These are phyloP conservation scores for Fusarium devonianum DNA, from an alignment of 2,329 filamentous ascomycete species.

Conservation along the genomic window DNA sequence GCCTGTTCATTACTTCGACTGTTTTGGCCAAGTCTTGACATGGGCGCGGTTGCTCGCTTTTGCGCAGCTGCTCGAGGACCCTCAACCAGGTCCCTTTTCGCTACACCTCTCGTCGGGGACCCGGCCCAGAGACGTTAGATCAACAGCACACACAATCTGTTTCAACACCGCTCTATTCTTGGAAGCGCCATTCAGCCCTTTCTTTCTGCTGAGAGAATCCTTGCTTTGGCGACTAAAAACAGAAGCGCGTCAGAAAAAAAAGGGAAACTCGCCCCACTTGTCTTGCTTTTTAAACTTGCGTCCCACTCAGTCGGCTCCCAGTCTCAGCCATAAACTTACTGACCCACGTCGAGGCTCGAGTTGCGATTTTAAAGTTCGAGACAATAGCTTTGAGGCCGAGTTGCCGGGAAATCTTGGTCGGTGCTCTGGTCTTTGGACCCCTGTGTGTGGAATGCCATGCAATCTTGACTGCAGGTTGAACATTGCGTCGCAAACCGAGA, in stretches of 20 bases:
- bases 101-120: background rate
- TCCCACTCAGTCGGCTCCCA: constrained; percentile 2
- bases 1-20: constrained; percentile 3
- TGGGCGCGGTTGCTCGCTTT: background rate
- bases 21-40: background rate
- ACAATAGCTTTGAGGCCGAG: constrained; percentile 1
- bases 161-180: constrained; percentile 5
- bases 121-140: background rate
- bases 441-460: background rate
- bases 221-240: constrained; percentile 7
- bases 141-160: constrained; percentile 6
- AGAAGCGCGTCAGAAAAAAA: constrained; percentile 1
- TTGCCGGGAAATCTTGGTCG: background rate
- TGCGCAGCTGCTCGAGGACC: background rate
- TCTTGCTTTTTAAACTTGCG: constrained; percentile 7
- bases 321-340: constrained; percentile 15
- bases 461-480: background rate
- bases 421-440: background rate
- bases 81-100: constrained; percentile 1
- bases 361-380: constrained; percentile 2
- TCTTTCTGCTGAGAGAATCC: constrained; percentile 4
- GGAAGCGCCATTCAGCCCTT: background rate
- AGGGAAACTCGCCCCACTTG: background rate
- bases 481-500: background rate
- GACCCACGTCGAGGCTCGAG: constrained; percentile 1